These are phyloP conservation scores for Cladochytrium replicatum DNA, from an alignment of 192 early-diverging fungal genomes.

Conservation along the genomic window DNA sequence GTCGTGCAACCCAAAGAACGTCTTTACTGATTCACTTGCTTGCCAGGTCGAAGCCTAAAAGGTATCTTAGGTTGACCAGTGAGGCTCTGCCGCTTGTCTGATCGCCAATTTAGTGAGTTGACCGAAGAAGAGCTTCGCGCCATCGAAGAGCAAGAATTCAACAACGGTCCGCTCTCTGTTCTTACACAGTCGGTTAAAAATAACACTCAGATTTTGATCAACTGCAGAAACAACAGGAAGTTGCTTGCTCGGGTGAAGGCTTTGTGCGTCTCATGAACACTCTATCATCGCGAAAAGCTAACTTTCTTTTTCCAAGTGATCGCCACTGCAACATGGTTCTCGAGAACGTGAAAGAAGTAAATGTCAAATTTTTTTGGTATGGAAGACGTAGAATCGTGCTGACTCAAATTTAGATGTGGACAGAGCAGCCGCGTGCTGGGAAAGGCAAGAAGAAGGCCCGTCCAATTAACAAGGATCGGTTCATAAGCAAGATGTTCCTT, in stretches of 20 bases:
- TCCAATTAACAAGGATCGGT: conserved; percentile 95
- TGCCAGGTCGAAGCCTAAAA: no score
- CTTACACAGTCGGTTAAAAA: conserved; percentile 83
- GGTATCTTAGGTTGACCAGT: no score
- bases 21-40: no score
- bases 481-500: conserved; percentile 96
- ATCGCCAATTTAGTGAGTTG: no score
- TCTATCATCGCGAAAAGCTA: not conserved
- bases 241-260: conserved; percentile 95
- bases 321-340: conserved; percentile 99
- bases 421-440: conserved; percentile 78
- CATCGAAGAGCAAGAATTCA: conserved; percentile 91
- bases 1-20: no score
- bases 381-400: not conserved
- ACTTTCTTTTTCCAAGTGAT: conserved; percentile 43
- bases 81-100: no score
- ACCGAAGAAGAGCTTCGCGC: conserved; percentile 82
- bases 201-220: conserved; percentile 93
- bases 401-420: conserved; percentile 70
- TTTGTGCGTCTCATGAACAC: conserved; percentile 42
- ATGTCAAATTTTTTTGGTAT: conserved; percentile 2
- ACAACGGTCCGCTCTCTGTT: conserved; percentile 93
- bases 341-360: conserved; percentile 94
- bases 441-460: conserved; percentile 92
- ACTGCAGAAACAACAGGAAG: conserved; percentile 93